Evolutionary conservation across 2,329 filamentous ascomycete species (phyloP).

Genomic region (Cryphonectria carpinicola): DNA sequence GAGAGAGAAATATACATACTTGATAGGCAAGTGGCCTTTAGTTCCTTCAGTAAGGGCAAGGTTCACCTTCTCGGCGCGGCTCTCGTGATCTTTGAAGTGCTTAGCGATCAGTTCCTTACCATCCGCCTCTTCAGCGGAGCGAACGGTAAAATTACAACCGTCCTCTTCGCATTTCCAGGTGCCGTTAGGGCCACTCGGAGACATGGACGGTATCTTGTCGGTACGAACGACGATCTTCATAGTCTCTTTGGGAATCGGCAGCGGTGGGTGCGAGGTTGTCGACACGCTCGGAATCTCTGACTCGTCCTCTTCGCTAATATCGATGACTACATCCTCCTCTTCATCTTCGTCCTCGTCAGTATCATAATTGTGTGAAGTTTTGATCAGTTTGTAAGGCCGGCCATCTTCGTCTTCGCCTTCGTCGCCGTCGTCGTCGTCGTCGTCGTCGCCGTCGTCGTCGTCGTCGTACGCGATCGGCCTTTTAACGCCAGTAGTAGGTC

Average conservation of each 20-base stretch:
- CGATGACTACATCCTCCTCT: conserved; percentile 31
- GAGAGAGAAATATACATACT: conserved; percentile 49
- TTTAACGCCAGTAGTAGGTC: conserved; percentile 19
- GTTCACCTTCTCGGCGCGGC: conserved; percentile 53
- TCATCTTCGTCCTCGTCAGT: conserved; percentile 37
- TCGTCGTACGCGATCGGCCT: conserved; percentile 39
- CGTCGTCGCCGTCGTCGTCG: conserved; percentile 34
- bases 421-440: conserved; percentile 38
- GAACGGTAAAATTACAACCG: conserved; percentile 67
- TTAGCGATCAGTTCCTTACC: conserved; percentile 60
- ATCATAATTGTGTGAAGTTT: conserved; percentile 40
- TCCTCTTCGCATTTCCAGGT: conserved; percentile 70
- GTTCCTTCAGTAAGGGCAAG: conserved; percentile 61
- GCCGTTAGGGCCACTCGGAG: conserved; percentile 60
- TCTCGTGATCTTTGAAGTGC: conserved; percentile 65
- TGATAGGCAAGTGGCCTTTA: conserved; percentile 58
- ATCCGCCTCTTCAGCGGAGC: conserved; percentile 59
- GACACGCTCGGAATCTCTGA: conserved; percentile 13
- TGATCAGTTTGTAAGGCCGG: conserved; percentile 39
- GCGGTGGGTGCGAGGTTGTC: conserved; percentile 27
- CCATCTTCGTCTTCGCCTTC: conserved; percentile 41
- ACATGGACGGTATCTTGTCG: conserved; percentile 53
- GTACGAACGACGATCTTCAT: conserved; percentile 52
- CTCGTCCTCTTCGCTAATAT: conserved; percentile 24
- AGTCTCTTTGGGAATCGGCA: conserved; percentile 33